These are phyloP conservation scores for Curvularia spicifera DNA, from an alignment of 2,329 filamentous ascomycete genomes.

Conservation along the genomic window DNA sequence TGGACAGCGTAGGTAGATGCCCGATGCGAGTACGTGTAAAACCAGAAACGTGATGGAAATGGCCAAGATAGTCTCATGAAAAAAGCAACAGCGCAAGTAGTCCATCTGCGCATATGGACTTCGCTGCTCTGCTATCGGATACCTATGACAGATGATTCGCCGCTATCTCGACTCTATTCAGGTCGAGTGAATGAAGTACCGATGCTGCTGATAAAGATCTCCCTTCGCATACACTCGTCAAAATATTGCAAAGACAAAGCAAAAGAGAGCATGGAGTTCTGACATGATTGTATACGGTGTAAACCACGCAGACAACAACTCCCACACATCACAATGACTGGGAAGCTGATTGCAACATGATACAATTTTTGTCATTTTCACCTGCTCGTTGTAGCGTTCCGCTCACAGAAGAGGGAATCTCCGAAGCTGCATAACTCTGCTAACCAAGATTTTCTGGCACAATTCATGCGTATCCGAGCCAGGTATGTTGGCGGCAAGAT, in stretches of 20 bases:
- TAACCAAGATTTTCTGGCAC: not conserved
- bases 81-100: not conserved
- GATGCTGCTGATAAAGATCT: not conserved
- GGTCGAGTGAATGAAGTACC: too few relatives aligned
- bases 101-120: too few relatives aligned
- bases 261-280: not conserved
- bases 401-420: not conserved
- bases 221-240: not conserved
- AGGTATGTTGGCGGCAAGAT: not conserved
- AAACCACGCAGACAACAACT: not conserved
- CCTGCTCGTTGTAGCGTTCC: not conserved
- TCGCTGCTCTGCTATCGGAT: not conserved
- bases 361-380: not conserved
- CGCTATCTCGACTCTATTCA: too few relatives aligned
- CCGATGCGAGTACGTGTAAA: too few relatives aligned
- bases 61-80: not conserved
- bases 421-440: not conserved
- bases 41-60: not conserved
- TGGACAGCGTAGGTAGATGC: not conserved
- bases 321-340: too few relatives aligned
- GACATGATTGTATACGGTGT: not conserved
- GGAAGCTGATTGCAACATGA: too few relatives aligned
- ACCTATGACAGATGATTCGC: too few relatives aligned
- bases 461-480: not conserved
- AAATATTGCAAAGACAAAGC: not conserved